Evolutionary conservation across 129 eudicot genomes (phyloP).

Genomic region (Pseudognaphalium luteoalbum): DNA sequence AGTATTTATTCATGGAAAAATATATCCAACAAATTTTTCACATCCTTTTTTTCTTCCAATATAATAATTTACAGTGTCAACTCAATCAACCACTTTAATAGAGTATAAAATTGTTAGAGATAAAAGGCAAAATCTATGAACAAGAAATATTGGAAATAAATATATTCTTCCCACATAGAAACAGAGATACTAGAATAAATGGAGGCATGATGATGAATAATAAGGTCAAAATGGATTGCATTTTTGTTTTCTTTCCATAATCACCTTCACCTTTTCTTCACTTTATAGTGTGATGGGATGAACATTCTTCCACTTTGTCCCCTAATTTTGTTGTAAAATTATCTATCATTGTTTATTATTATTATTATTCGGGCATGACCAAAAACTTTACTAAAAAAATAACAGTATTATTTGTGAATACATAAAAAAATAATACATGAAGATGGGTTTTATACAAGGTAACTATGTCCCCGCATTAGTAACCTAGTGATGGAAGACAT

Average conservation of each 20-base stretch:
- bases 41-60: not conserved
- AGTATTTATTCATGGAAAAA: too few relatives aligned
- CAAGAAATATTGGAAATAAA: constrained; percentile 3
- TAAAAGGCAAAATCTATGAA: not conserved
- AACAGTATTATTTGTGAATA: too few relatives aligned
- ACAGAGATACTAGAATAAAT: constrained; percentile 21
- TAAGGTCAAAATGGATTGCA: constrained; percentile 37
- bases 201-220: constrained; percentile 29
- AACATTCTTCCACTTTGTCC: constrained; percentile 29
- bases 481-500: too few relatives aligned
- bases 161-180: constrained; percentile 22
- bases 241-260: constrained; percentile 25
- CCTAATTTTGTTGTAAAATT: not conserved
- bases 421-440: too few relatives aligned
- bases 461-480: too few relatives aligned
- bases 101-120: not conserved
- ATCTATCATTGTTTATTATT: too few relatives aligned
- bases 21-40: not conserved
- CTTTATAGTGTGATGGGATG: constrained; percentile 31
- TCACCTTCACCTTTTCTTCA: constrained; percentile 25
- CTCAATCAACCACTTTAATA: not conserved
- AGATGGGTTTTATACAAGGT: too few relatives aligned
- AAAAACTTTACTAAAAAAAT: too few relatives aligned
- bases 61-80: not conserved
- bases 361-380: too few relatives aligned